Evolutionary conservation across 2,329 filamentous ascomycete species (phyloP), one percentile per base, ranked within the genome.

Genomic region (Rutstroemia sp.): DNA sequence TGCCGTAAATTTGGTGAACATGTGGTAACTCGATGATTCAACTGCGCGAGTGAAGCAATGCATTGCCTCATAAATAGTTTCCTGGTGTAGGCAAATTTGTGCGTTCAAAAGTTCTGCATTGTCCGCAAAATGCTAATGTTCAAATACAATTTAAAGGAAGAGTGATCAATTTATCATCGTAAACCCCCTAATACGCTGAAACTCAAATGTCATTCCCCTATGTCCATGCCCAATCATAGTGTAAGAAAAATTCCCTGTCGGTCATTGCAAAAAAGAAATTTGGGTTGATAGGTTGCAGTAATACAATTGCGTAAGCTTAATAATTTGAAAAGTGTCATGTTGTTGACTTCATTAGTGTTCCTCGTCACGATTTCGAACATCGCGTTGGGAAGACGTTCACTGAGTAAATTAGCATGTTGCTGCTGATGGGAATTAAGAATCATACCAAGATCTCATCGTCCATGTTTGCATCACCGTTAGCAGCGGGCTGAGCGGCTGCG

Each of bases 401-500:
- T 56, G 9, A 6, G 14, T 5, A 5, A 3, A 4, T 30, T 56
- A 25, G 42, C 38, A 8, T 51, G 19, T 4, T 17, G 21, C 37
- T 2, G 17, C 14, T 16, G 6, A 10, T 1, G 4, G 21, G 2
- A 23, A 0, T 14, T 5, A 10, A 12, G 16, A 17, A 12, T 52
- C 54, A 47, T 62, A 67, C 65, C 61, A 68, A 60, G 55, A 86
- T 84, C 65, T 85, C 83, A 59, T 86, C 82, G 64, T 84, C 82
- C 83, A 86, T 86, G n/a, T 78, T 69, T 41, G 80, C 81, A 65
- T 85, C 82, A 48, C 76, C 80, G 56, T 70, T 74, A 23, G 66
- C 52, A 51, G 56, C 48, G 41, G 58, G 50, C 23, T 52, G 50
- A 44, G 62, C 59, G 38, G 60, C 72, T 62, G 78, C 79, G 59